These are phyloP conservation scores for Backusella mclennaniae DNA, from an alignment of 192 early-diverging fungal genomes.

Conservation along the genomic window DNA sequence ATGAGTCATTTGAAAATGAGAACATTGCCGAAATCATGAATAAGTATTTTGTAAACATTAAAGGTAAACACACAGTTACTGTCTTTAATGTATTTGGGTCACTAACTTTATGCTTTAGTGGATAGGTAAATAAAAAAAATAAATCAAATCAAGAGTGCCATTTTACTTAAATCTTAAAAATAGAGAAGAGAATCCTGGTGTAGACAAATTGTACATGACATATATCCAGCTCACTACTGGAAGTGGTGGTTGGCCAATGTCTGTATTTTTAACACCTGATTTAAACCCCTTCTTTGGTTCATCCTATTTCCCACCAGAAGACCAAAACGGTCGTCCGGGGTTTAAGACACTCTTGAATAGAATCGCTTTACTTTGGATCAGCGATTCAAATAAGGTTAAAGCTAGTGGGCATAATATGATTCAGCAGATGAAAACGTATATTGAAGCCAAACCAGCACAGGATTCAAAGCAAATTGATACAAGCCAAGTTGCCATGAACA, in stretches of 20 bases:
- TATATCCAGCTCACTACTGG: slow-evolving; percentile 59
- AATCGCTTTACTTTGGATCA: slow-evolving; percentile 41
- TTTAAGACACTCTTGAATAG: slow-evolving; percentile 34
- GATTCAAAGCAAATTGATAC: slow-evolving; percentile 1
- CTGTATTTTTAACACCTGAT: slow-evolving; percentile 57
- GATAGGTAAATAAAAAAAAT: slow-evolving; percentile 16
- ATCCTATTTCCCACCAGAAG: slow-evolving; percentile 47
- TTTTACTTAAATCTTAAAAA: not conserved
- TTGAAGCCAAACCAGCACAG: slow-evolving; percentile 3
- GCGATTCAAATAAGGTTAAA: slow-evolving; percentile 34
- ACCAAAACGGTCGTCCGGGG: slow-evolving; percentile 37
- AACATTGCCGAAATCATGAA: slow-evolving; percentile 60
- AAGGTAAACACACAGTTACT: slow-evolving; percentile 36
- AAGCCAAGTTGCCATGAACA: slow-evolving; percentile 24
- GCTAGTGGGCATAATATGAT: slow-evolving; percentile 38
- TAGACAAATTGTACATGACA: slow-evolving; percentile 66
- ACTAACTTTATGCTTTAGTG: slow-evolving; percentile 18
- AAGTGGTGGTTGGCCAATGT: slow-evolving; percentile 73
- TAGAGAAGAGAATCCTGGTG: slow-evolving; percentile 61
- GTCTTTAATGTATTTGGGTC: not conserved
- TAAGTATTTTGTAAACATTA: slow-evolving; percentile 56
- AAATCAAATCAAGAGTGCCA: not conserved
- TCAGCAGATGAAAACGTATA: slow-evolving; percentile 34
- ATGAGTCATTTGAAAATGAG: slow-evolving; percentile 62
- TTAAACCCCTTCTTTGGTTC: slow-evolving; percentile 46